Percentiles rank a stretch among this genome's conserved stretches.
phyloP scores from a whole-genome alignment of 225 moss, liverwort and hornwort genomes.

The Polytrichum commune region DNA sequence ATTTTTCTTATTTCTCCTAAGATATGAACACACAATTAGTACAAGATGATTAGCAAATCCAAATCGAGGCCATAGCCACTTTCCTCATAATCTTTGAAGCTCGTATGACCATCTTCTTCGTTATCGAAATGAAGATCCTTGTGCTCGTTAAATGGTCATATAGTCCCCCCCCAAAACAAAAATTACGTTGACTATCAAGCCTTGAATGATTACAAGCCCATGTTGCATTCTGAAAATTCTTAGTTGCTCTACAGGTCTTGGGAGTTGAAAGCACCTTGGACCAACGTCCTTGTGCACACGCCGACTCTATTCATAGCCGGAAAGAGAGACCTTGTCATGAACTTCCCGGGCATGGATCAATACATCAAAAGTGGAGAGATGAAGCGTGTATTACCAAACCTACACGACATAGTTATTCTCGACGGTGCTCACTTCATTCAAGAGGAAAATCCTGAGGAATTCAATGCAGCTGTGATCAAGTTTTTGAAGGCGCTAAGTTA shows the following conservation, averaged over 20 bases:
- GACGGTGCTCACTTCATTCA: neutral
- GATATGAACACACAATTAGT: no score
- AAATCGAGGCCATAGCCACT: no score
- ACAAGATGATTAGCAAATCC: no score
- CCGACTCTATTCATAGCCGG: neutral
- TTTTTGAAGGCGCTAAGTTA: neutral
- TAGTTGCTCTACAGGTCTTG: neutral
- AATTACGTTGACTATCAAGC: no score
- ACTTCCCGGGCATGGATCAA: neutral
- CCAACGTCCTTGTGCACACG: neutral
- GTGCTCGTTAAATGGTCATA: no score
- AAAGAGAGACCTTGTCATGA: neutral
- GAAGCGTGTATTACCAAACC: neutral
- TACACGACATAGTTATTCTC: neutral
- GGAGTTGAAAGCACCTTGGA: constrained; percentile 10
- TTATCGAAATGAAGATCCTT: no score
- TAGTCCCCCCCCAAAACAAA: no score
- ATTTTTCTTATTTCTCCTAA: no score
- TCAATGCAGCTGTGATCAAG: neutral
- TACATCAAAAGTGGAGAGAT: neutral
- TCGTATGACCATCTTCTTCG: no score
- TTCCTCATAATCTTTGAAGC: no score
- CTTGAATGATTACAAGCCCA: no score
- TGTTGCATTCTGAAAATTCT: no score
- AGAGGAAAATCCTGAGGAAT: neutral